phyloP scores from a whole-genome alignment of 2,329 filamentous ascomycete species.

The Mycosphaerella arachidis region DNA sequence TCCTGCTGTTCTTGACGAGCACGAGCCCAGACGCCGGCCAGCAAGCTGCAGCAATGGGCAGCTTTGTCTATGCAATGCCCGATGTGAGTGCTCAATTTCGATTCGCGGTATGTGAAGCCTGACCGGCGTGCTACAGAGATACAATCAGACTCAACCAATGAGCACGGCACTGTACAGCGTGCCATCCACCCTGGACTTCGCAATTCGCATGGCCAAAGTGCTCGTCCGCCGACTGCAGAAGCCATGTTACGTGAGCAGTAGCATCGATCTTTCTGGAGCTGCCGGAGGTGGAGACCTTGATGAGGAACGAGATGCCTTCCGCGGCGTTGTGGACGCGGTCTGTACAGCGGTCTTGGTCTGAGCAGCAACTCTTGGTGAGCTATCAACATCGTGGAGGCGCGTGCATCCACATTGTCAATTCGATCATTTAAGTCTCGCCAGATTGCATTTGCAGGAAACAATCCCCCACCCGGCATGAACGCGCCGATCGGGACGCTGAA shows the following conservation, averaged over 20 bases:
- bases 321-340: slow-evolving; percentile 66
- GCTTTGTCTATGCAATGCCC: slow-evolving; percentile 89
- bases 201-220: slow-evolving; percentile 76
- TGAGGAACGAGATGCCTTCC: slow-evolving; percentile 89
- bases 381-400: too few relatives aligned
- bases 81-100: slow-evolving; percentile 57
- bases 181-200: slow-evolving; percentile 77
- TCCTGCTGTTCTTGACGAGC: slow-evolving; percentile 55
- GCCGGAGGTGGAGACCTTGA: slow-evolving; percentile 77
- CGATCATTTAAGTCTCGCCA: background rate
- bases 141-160: slow-evolving; percentile 56
- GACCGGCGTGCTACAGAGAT: slow-evolving; percentile 29
- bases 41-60: slow-evolving; percentile 61
- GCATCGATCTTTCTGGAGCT: slow-evolving; percentile 68
- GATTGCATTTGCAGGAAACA: background rate
- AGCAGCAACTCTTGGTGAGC: background rate
- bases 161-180: slow-evolving; percentile 75
- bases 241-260: slow-evolving; percentile 88
- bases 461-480: background rate
- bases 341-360: slow-evolving; percentile 35
- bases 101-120: background rate
- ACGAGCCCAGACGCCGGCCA: slow-evolving; percentile 43
- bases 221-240: slow-evolving; percentile 66
- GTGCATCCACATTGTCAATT: background rate
- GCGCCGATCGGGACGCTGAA: background rate